These are phyloP conservation scores for Podaxis rugospora DNA, from an alignment of 768 basidiomycete species.

Conservation along the genomic window DNA sequence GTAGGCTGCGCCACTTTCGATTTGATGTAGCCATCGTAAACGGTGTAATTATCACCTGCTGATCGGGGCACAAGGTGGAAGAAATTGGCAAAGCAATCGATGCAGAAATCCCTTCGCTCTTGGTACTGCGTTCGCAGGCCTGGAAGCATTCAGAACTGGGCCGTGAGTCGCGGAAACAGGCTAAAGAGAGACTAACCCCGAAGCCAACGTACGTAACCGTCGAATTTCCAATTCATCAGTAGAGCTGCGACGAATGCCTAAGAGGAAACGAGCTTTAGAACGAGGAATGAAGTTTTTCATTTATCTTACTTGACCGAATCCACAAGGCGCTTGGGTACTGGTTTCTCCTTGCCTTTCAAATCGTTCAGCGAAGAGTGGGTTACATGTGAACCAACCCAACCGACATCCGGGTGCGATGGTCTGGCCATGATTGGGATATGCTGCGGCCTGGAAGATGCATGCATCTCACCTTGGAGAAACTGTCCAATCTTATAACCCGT, in stretches of 20 bases:
- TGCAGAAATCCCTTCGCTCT: slow-evolving; percentile 53
- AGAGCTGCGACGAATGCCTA: slow-evolving; percentile 53
- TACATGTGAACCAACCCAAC: slow-evolving; percentile 78
- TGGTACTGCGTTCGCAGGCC: slow-evolving; percentile 54
- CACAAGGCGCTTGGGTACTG: slow-evolving; percentile 65
- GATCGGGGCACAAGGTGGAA: slow-evolving; percentile 50
- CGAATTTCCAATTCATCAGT: slow-evolving; percentile 60
- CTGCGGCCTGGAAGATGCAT: background rate
- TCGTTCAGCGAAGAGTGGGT: slow-evolving; percentile 70
- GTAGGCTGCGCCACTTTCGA: slow-evolving; percentile 27
- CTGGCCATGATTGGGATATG: slow-evolving; percentile 27
- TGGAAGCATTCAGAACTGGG: slow-evolving; percentile 16
- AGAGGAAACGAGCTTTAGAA: background rate
- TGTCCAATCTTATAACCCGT: slow-evolving; percentile 79
- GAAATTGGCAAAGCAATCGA: slow-evolving; percentile 59
- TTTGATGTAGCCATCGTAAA: slow-evolving; percentile 40
- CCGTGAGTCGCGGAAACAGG: background rate
- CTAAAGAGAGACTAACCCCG: slow-evolving; percentile 37
- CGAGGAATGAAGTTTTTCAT: background rate
- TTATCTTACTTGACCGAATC: slow-evolving; percentile 55
- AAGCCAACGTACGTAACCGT: slow-evolving; percentile 77
- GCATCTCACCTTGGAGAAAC: slow-evolving; percentile 61
- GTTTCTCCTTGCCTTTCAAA: slow-evolving; percentile 68
- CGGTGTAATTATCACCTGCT: slow-evolving; percentile 25
- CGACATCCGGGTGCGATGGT: slow-evolving; percentile 76